Base-by-base conservation (phyloP, 352 stramenopile species). In the Pythium guiyangense region DNA sequence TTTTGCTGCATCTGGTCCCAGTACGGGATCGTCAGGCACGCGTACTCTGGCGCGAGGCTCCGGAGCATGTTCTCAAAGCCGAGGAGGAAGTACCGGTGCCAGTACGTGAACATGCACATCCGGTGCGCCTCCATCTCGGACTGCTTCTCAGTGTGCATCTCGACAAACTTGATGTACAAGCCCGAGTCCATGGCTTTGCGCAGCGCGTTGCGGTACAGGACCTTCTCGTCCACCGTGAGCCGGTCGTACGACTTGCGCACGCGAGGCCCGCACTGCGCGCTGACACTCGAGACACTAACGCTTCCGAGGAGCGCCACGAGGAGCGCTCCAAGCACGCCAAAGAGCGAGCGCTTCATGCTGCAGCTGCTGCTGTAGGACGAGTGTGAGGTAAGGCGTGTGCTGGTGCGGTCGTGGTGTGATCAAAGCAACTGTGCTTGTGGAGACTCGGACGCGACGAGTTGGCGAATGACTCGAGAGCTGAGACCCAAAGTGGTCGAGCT, bases 31-130 rank as follows among this genome's bases (percentile, higher is more conserved):
- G 80, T 88, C 1, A 90, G 15, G 39, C 80, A 90, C 22, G 55
- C 56, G 54, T 68, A 90, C 48, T 68, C 44, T 0, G 57, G 2
- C 1, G 43, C 64, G 4, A 85, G 57, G 27, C 68, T 77, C 2
- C 79, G 74, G 6, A 90, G 67, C 79, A 90, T 90, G 60, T 90
- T 90, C 49, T 90, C 79, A 42, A 80, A 90, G 2, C 67, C 80
- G 15, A 90, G 48, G 1, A 88, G 50, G 51, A 83, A 68, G 52
- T 73, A 72, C 22, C 80, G 80, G 51, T 90, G 80, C 77, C 80
- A 90, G 65, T 87, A 88, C 20, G 77, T 75, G 63, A 90, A 90
- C 71, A 86, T 78, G 51, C 77, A 87, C 34, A 66, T 70, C 20
- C 54, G 48, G 37, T 90, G 79, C 1, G 79, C 79, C 52, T 86